These are phyloP conservation scores for Lumnitzera littorea DNA, from an alignment of 345 rosid genomes.

Conservation along the genomic window DNA sequence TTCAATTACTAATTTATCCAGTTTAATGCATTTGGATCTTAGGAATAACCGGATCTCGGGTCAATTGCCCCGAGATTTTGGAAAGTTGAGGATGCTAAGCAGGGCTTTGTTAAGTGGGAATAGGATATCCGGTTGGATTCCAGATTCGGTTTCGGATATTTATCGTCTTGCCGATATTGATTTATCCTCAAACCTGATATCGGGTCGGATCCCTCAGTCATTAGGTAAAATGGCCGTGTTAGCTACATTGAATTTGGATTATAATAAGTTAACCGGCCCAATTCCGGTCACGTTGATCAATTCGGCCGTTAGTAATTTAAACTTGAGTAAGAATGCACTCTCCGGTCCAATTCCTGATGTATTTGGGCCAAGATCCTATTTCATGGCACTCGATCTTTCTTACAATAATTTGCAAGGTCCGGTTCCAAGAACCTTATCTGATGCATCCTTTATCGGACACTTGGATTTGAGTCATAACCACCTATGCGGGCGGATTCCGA, in stretches of 20 bases:
- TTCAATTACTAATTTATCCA: slow-evolving; percentile 50
- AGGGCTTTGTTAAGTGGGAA: slow-evolving; percentile 67
- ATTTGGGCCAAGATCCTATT: slow-evolving; percentile 69
- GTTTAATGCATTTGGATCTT: slow-evolving; percentile 80
- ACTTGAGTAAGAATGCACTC: slow-evolving; percentile 55
- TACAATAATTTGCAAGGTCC: slow-evolving; percentile 53
- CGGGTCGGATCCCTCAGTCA: slow-evolving; percentile 54
- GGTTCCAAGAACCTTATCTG: slow-evolving; percentile 46
- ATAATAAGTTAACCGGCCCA: slow-evolving; percentile 46
- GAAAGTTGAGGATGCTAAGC: slow-evolving; percentile 63
- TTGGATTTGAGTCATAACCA: slow-evolving; percentile 87
- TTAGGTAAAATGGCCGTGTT: slow-evolving; percentile 80
- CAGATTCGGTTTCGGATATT: slow-evolving; percentile 44
- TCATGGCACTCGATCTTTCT: slow-evolving; percentile 62
- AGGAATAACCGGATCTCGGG: slow-evolving; percentile 64
- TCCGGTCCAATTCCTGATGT: slow-evolving; percentile 58
- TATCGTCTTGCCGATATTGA: slow-evolving; percentile 84
- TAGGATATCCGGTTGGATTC: slow-evolving; percentile 48
- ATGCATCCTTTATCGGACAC: slow-evolving; percentile 68
- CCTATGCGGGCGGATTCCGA: slow-evolving; percentile 72
- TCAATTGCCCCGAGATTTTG: slow-evolving; percentile 41
- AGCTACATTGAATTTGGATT: slow-evolving; percentile 73
- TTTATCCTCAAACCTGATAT: slow-evolving; percentile 54
- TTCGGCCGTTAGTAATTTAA: slow-evolving; percentile 50
- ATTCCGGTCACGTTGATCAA: slow-evolving; percentile 50